Evolutionary conservation across 1,139 yeast species (phyloP), one percentile per base, ranked within the genome.

Genomic region (Debaryomyces nepalensis): DNA sequence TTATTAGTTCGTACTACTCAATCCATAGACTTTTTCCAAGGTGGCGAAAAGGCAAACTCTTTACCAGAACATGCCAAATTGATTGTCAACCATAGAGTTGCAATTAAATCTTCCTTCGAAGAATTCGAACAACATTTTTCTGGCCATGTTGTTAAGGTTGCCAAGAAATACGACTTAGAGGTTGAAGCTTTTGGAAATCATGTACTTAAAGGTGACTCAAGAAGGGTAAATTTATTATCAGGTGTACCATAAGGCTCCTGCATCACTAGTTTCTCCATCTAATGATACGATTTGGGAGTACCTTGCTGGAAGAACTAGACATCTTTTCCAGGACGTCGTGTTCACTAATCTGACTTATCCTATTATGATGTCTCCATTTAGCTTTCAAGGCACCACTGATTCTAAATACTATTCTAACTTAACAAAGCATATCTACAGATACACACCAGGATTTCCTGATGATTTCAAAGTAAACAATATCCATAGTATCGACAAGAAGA

Each of bases 241-340:
- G 7, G 43, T 42, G 14, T 40, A 42, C 31, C 44, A 49, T 16
- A 43, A 47, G 9, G 53, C 64, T 20, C 68, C 66, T 37, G 24
- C 86, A 4, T 81, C 87, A 1, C 87, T 87, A 3, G 57, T 73
- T 4, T 71, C 86, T 0, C 76, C 77, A 4, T 58, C 62, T 11
- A 65, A 64, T 37, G 75, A 73, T 32, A 66, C 60, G n/a, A 61
- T 69, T 6, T 82, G 84, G 84, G 67, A 71, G 29, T 47, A 69
- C 2, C 68, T 80, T 34, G 76, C 77, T 0, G 84, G 86, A 5
- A 65, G 83, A 2, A 71, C 81, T 38, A 72, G 79, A 37, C 76
- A 79, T 48, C 66, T 81, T 30, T 81, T 70, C 52, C 82, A 77
- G 49, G 75, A 78, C 29, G 58, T 72, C 40, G 61, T 72, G n/a